A percentile compares a stretch with the other conserved stretches of the same genome.
Conservation (phyloP, 352 stramenopile species). For the Globisporangium heterothallicum region DNA sequence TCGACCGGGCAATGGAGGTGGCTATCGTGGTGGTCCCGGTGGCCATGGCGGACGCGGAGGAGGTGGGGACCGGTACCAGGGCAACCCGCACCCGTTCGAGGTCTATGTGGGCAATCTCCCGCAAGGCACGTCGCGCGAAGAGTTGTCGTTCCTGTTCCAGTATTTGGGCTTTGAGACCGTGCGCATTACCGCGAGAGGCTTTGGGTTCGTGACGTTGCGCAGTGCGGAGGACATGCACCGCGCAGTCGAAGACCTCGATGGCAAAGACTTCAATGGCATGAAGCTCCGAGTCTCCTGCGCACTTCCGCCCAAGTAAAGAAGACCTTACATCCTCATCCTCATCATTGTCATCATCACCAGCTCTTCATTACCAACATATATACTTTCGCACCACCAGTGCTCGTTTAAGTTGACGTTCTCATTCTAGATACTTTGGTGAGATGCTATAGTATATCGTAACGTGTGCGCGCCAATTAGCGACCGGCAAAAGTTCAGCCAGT, state of each 20-base stretch:
- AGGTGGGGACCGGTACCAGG: slow-evolving; percentile 34
- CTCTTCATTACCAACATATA: not conserved
- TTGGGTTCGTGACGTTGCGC: slow-evolving; percentile 78
- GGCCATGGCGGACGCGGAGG: slow-evolving; percentile 26
- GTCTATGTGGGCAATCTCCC: slow-evolving; percentile 84
- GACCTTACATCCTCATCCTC: too few species aligned
- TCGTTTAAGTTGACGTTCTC: not conserved
- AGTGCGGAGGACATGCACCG: slow-evolving; percentile 75
- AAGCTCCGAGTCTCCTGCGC: slow-evolving; percentile 66
- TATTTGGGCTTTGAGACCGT: slow-evolving; percentile 79
- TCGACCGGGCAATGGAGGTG: slow-evolving; percentile 19
- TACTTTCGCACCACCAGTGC: not conserved
- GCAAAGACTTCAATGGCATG: slow-evolving; percentile 75
- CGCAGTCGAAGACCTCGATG: slow-evolving; percentile 74
- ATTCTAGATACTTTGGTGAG: not conserved
- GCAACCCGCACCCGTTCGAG: slow-evolving; percentile 61
- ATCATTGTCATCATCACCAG: too few species aligned
- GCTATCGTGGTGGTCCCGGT: slow-evolving; percentile 6
- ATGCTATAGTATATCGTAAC: not conserved
- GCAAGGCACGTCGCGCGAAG: slow-evolving; percentile 68
- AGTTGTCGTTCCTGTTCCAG: slow-evolving; percentile 77
- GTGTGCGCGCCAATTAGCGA: not conserved
- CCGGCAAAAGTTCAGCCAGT: too few species aligned
- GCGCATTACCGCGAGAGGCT: slow-evolving; percentile 76
- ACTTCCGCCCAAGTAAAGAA: slow-evolving; percentile 40